Conservation (phyloP, 2,329 filamentous ascomycete genomes). For the Colletotrichum lini region DNA sequence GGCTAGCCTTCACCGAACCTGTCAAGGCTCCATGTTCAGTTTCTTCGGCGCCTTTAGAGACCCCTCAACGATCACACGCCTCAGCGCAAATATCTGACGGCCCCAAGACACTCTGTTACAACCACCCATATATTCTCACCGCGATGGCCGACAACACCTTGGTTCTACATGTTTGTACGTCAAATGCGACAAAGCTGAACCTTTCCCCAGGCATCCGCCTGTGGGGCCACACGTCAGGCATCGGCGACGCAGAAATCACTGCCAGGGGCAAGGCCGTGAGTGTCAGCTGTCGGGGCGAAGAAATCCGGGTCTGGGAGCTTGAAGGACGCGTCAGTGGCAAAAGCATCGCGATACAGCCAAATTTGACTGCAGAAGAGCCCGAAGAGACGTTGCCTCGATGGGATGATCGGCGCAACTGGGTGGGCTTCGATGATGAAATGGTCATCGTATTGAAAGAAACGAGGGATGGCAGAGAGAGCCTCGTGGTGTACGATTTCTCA, state of each 20-base stretch:
- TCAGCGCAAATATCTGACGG: conserved; percentile 51
- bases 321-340: conserved; percentile 74
- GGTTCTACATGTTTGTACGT: conserved; percentile 85
- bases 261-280: conserved; percentile 90
- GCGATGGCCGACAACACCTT: conserved; percentile 91
- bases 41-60: background rate
- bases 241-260: conserved; percentile 88
- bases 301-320: conserved; percentile 90
- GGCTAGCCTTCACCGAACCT: conserved; percentile 57
- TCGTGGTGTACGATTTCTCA: conserved; percentile 93
- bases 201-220: conserved; percentile 83
- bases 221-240: conserved; percentile 93
- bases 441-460: conserved; percentile 88
- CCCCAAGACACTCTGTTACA: conserved; percentile 77
- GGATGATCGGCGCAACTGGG: conserved; percentile 72
- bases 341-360: conserved; percentile 67
- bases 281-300: conserved; percentile 84
- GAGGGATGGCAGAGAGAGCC: conserved; percentile 75
- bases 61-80: conserved; percentile 30
- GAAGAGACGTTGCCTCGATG: conserved; percentile 47
- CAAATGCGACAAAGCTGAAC: conserved; percentile 74
- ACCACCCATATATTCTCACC: conserved; percentile 87
- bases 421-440: conserved; percentile 93
- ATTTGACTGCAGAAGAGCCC: conserved; percentile 40
- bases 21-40: conserved; percentile 43